phyloP scores from a whole-genome alignment of 2,329 filamentous ascomycete genomes.

The Leptosphaerulina australis region DNA sequence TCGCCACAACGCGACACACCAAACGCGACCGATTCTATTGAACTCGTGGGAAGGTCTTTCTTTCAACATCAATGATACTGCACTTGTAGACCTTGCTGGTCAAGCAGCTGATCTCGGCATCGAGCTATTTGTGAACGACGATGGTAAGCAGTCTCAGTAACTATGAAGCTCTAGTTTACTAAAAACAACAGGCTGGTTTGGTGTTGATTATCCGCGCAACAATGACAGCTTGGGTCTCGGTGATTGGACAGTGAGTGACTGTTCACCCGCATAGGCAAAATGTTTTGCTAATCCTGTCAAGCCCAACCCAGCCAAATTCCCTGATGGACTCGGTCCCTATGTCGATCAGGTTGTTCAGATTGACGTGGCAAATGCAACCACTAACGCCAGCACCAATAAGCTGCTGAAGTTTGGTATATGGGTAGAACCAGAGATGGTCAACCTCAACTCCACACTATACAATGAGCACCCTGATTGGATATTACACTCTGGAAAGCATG shows the following conservation, averaged over 20 bases:
- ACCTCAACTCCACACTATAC: constrained; percentile 66
- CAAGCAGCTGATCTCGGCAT: constrained; percentile 65
- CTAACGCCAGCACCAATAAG: constrained; percentile 43
- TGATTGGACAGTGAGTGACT: constrained; percentile 58
- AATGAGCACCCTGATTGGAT: constrained; percentile 68
- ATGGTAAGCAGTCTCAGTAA: no score
- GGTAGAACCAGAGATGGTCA: constrained; percentile 73
- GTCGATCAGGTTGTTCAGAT: constrained; percentile 60
- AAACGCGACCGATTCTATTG: constrained; percentile 61
- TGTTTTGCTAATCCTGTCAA: neutral
- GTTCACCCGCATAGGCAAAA: no score
- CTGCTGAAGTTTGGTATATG: constrained; percentile 67
- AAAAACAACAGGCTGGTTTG: constrained; percentile 63
- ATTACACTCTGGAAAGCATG: constrained; percentile 62
- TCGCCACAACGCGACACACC: constrained; percentile 60
- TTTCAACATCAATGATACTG: constrained; percentile 64
- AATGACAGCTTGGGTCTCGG: constrained; percentile 65
- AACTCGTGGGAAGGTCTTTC: constrained; percentile 71
- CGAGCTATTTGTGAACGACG: constrained; percentile 69
- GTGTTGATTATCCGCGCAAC: constrained; percentile 64
- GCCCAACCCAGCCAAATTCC: constrained; percentile 64
- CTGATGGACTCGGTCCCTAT: constrained; percentile 60
- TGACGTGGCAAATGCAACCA: constrained; percentile 50
- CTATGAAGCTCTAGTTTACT: no score
- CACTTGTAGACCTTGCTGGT: constrained; percentile 61